These are phyloP conservation scores for Colletotrichum tabaci DNA, from an alignment of 2,329 filamentous ascomycete species.

Conservation along the genomic window DNA sequence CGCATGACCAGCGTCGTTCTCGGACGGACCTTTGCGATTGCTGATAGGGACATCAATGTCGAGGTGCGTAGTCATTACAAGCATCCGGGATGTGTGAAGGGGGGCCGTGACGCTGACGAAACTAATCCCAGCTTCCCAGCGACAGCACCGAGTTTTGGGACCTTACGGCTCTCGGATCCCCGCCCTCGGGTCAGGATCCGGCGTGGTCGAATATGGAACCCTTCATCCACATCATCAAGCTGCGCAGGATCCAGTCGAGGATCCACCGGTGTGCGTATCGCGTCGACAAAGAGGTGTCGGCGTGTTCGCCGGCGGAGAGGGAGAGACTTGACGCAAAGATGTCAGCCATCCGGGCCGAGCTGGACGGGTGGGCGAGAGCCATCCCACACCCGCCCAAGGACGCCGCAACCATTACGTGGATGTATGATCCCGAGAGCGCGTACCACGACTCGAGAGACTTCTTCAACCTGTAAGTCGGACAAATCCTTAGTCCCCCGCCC, in stretches of 20 bases:
- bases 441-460: constrained; percentile 48
- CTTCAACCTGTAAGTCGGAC: constrained; percentile 44
- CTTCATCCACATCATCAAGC: constrained; percentile 49
- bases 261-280: constrained; percentile 45
- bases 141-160: constrained; percentile 45
- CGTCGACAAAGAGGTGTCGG: constrained; percentile 45
- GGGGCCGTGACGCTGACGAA: not conserved
- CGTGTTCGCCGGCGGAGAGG: constrained; percentile 12
- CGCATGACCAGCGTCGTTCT: constrained; percentile 52
- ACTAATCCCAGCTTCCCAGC: constrained; percentile 43
- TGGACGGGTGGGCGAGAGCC: constrained; percentile 44
- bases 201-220: constrained; percentile 47
- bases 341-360: constrained; percentile 39
- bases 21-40: constrained; percentile 53
- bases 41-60: constrained; percentile 52
- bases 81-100: too few relatives aligned
- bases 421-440: constrained; percentile 48
- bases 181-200: not conserved
- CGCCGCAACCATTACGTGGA: constrained; percentile 45
- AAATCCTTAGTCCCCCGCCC: too few relatives aligned
- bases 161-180: constrained; percentile 35
- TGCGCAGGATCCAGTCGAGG: constrained; percentile 45
- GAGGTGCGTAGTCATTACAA: constrained; percentile 40
- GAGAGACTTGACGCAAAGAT: constrained; percentile 44
- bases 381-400: constrained; percentile 46